Percentiles rank a stretch among this genome's conserved stretches.
Conservation (phyloP, 768 basidiomycete species). For the Pulveroboletus ravenelii region DNA sequence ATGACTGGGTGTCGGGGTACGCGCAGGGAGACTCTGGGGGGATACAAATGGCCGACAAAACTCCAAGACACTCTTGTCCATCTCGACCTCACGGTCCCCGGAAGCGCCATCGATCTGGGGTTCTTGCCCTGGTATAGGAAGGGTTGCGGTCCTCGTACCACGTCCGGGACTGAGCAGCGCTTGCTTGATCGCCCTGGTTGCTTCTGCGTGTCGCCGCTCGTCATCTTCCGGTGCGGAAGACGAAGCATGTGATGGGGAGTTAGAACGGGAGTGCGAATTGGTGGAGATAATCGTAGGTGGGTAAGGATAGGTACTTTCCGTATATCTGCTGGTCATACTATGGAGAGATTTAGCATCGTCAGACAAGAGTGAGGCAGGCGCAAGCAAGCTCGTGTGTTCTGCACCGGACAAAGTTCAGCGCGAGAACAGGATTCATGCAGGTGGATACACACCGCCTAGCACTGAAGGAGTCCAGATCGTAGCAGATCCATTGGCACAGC, state of each 20-base stretch:
- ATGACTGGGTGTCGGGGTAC: conserved; percentile 5
- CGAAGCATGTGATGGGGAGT: conserved; percentile 13
- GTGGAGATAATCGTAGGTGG: conserved; percentile 17
- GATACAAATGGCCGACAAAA: conserved; percentile 75
- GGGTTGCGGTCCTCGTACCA: conserved; percentile 29
- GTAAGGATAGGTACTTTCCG: conserved; percentile 27
- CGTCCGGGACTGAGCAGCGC: conserved; percentile 21
- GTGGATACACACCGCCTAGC: conserved; percentile 22
- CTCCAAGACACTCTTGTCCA: conserved; percentile 71
- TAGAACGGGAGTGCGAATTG: conserved; percentile 17
- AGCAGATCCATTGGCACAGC: conserved; percentile 3
- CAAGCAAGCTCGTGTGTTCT: conserved; percentile 13
- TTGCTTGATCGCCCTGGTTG: conserved; percentile 17
- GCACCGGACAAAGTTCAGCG: conserved; percentile 11
- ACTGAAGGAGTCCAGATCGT: conserved; percentile 1
- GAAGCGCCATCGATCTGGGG: not conserved
- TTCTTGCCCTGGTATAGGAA: conserved; percentile 22
- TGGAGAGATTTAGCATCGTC: conserved; percentile 28
- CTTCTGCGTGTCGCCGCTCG: conserved; percentile 22
- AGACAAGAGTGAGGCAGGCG: conserved; percentile 15
- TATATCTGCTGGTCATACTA: conserved; percentile 26
- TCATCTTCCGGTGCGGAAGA: conserved; percentile 21
- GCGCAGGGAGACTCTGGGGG: conserved; percentile 59
- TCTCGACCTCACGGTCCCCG: conserved; percentile 29
- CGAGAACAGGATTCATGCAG: not conserved